Base-by-base conservation (phyloP, 2,329 filamentous ascomycete species). In the Triangularia verruculosa region DNA sequence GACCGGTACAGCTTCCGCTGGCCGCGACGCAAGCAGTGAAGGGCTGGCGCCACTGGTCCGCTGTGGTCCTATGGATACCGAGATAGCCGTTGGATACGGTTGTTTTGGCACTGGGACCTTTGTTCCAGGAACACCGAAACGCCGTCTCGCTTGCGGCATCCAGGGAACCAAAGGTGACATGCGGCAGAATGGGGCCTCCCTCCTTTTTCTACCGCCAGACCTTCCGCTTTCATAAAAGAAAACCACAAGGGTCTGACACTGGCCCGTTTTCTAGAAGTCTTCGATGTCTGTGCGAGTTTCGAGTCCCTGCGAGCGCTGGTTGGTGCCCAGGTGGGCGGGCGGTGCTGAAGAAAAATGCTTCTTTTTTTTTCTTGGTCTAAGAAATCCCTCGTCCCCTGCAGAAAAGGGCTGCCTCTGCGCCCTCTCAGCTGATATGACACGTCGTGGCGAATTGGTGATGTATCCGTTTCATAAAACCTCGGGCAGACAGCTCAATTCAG, bases 201-300 rank as follows among this genome's bases (percentile, higher is more conserved):
- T 54, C 25, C 22, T 34, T 34, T 28, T 64, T 39, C 54, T 57
- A 52, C 30, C n/a, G 22, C 28, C 34, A 64, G 60, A 63, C 61
- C 60, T 65, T 65, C 64, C 60, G 53, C 61, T 63, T 65, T 63
- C 64, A 65, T 61, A 53, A 30, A 61, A 61, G 34, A 47, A 22
- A 43, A 58, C 30, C 39, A n/a, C 56, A 43, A 20, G 56, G 56
- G 13, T 32, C 56, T 51, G 17, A 28, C 39, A 30, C n/a, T 30
- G 32, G 32, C 1, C n/a, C n/a, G 25, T 25, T 22, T 58, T 58
- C 56, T 58, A 58, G 57, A 59, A 59, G 39, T 52, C 39, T 59
- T 59, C 57, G 25, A 59, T 59, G 57, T 30, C 57, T 52, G 57
- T 59, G 57, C 57, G 39, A 32, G 39, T 59, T 59, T 59, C 39